Evolutionary conservation across 768 basidiomycete species (phyloP).

Genomic region (Mycena kentingensis): DNA sequence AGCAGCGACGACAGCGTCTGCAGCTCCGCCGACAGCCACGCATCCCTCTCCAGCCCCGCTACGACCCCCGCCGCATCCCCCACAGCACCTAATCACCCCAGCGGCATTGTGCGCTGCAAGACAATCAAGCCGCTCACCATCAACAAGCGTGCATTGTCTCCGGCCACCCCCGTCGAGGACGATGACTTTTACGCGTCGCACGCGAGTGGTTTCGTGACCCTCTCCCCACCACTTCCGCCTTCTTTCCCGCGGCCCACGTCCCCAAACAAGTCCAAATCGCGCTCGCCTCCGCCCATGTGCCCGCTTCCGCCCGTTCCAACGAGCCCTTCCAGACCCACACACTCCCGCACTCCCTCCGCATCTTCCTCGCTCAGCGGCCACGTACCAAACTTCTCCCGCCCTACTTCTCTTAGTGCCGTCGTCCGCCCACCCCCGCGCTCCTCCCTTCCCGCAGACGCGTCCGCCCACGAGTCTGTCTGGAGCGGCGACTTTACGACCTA

Average conservation of each 20-base stretch:
- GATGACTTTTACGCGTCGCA: background rate
- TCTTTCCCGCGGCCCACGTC: background rate
- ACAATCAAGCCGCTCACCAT: constrained; percentile 1
- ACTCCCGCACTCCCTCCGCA: background rate
- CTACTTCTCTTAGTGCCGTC: background rate
- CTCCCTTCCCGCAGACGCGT: background rate
- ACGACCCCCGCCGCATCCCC: background rate
- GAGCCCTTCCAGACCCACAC: background rate
- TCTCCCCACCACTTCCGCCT: background rate
- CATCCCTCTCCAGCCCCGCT: background rate
- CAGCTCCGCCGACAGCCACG: background rate
- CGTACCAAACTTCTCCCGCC: background rate
- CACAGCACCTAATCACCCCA: background rate
- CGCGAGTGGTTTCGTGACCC: background rate
- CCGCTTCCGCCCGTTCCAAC: background rate
- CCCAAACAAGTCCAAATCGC: background rate
- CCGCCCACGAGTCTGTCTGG: background rate
- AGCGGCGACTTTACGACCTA: background rate
- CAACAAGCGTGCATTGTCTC: constrained; percentile 1
- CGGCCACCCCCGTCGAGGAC: background rate
- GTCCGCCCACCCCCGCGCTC: background rate
- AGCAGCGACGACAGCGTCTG: background rate
- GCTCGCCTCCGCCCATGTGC: background rate
- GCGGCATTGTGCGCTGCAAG: background rate
- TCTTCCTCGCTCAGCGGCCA: background rate